Conservation (phyloP, 108 stramenopile genomes). For the Skeletonema menzelii region DNA sequence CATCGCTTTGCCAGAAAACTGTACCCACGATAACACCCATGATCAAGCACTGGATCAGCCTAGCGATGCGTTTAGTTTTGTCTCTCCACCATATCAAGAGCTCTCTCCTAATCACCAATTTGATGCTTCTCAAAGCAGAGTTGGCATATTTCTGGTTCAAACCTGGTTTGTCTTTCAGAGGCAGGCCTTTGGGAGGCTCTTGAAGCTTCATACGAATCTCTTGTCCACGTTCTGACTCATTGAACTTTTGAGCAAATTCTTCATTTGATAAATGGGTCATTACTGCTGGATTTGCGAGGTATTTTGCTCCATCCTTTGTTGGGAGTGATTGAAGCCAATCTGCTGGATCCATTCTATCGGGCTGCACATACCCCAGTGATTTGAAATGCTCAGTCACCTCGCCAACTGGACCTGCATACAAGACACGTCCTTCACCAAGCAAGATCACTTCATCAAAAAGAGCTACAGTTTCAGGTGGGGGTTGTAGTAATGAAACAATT, state of each 20-base stretch:
- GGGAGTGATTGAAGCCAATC: constrained; percentile 75
- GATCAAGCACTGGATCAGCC: constrained; percentile 52
- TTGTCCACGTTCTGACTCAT: constrained; percentile 41
- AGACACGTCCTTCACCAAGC: constrained; percentile 74
- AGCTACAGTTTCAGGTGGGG: constrained; percentile 91
- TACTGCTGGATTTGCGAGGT: constrained; percentile 17
- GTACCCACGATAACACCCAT: constrained; percentile 71
- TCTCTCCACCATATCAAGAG: constrained; percentile 61
- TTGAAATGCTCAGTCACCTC: constrained; percentile 59
- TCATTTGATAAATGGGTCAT: constrained; percentile 53
- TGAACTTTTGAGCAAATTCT: constrained; percentile 60
- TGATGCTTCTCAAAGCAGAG: constrained; percentile 24
- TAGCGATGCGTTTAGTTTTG: constrained; percentile 45
- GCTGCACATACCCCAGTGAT: constrained; percentile 65
- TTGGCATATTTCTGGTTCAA: constrained; percentile 45
- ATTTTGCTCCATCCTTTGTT: constrained; percentile 53
- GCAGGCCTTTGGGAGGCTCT: constrained; percentile 10
- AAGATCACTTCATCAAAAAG: constrained; percentile 90
- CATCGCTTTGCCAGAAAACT: constrained; percentile 57
- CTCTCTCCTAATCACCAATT: constrained; percentile 52
- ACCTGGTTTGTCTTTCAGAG: constrained; percentile 3
- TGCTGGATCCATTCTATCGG: constrained; percentile 74
- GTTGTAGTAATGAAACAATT: constrained; percentile 84
- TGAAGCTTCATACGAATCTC: constrained; percentile 36
- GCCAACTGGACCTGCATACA: constrained; percentile 85